Evolutionary conservation across 192 early-diverging fungal genomes (phyloP).

Genomic region (Backusella liffmaniae): DNA sequence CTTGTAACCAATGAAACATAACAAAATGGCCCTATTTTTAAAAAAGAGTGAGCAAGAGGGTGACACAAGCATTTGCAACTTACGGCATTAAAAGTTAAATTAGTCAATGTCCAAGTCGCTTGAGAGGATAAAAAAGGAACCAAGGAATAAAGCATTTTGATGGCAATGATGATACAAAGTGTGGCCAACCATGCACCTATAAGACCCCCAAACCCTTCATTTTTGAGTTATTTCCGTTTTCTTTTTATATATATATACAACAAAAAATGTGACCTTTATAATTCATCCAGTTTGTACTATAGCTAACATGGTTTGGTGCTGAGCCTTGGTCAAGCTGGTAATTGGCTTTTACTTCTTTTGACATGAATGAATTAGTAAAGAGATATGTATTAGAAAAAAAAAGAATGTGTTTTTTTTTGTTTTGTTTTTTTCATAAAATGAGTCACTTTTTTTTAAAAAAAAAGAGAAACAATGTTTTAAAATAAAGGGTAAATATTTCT

Average conservation of each 20-base stretch:
- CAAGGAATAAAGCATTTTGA: conserved; percentile 76
- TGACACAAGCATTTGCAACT: conserved; percentile 14
- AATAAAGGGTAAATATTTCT: no score
- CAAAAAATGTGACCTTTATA: conserved; percentile 3
- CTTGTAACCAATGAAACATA: conserved; percentile 97
- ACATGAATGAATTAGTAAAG: neutral
- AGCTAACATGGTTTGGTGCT: neutral
- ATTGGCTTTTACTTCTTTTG: neutral
- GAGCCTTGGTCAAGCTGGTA: conserved; percentile 5
- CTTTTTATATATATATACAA: no score
- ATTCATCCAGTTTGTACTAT: conserved; percentile 3
- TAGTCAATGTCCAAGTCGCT: conserved; percentile 96
- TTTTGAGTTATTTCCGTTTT: neutral
- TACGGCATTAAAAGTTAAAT: conserved; percentile 88
- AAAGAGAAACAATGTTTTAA: no score
- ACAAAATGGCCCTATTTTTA: conserved; percentile 86
- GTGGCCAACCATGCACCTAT: conserved; percentile 92
- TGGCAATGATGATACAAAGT: conserved; percentile 74
- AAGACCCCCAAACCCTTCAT: no score
- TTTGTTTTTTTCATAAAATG: neutral
- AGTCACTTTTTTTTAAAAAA: conserved; percentile 5
- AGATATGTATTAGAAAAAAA: neutral
- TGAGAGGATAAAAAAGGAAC: conserved; percentile 93
- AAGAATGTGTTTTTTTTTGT: neutral
- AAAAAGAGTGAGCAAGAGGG: neutral